Conservation (phyloP, 768 basidiomycete species). For the Termitomyces sp. region DNA sequence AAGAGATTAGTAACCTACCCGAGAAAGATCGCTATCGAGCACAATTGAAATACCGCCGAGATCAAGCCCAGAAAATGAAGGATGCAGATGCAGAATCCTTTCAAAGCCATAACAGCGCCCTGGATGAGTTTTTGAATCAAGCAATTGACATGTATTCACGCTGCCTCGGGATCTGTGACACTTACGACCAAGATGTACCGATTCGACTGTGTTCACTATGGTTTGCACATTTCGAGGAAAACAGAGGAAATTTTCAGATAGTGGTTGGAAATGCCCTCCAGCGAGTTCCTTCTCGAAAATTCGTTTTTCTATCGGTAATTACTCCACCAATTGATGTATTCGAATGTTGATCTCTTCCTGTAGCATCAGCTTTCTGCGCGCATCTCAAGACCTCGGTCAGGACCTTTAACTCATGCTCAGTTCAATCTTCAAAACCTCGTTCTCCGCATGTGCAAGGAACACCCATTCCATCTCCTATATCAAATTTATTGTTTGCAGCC, state of each 20-base stretch:
- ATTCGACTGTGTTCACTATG: constrained; percentile 87
- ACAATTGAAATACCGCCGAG: constrained; percentile 18
- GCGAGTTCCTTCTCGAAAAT: constrained; percentile 78
- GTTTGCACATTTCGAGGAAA: constrained; percentile 80
- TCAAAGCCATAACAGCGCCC: constrained; percentile 47
- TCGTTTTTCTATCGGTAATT: constrained; percentile 73
- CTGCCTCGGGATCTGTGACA: constrained; percentile 63
- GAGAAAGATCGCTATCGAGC: constrained; percentile 11
- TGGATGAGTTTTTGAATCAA: constrained; percentile 59
- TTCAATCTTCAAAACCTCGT: constrained; percentile 57
- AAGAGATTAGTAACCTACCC: constrained; percentile 21
- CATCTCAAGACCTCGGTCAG: constrained; percentile 41
- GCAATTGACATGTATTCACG: constrained; percentile 85
- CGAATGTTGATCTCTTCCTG: background rate
- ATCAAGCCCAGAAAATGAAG: constrained; percentile 27
- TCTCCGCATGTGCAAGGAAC: constrained; percentile 75
- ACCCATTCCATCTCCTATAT: constrained; percentile 92
- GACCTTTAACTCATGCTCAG: constrained; percentile 31
- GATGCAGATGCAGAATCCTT: constrained; percentile 44
- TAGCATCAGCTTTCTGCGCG: constrained; percentile 91
- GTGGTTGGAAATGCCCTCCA: constrained; percentile 39
- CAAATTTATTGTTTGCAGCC: constrained; percentile 75
- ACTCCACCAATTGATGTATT: background rate
- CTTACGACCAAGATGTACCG: constrained; percentile 68
- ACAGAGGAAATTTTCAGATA: constrained; percentile 32